Evolutionary conservation across 257 asterid species (phyloP).

Genomic region (Coffea eugenioides): DNA sequence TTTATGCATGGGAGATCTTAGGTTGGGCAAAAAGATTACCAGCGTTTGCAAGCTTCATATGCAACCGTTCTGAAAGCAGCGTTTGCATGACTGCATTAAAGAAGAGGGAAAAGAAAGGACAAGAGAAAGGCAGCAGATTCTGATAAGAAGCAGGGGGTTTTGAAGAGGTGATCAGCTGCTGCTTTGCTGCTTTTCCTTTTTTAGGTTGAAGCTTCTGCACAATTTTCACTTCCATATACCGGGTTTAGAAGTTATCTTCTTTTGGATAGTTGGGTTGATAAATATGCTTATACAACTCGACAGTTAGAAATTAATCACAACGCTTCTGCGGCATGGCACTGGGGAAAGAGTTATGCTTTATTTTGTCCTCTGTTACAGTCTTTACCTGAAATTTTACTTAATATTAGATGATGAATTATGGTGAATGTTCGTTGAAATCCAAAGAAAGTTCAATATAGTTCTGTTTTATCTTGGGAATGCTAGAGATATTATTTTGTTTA

Average conservation of each 20-base stretch:
- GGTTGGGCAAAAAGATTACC: conserved; percentile 91
- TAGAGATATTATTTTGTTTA: no score
- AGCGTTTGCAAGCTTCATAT: conserved; percentile 82
- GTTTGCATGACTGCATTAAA: conserved; percentile 86
- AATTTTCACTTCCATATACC: neutral
- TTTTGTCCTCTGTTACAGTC: no score
- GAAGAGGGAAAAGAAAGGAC: conserved; percentile 95
- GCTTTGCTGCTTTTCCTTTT: neutral
- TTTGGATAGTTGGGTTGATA: neutral
- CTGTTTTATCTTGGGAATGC: no score
- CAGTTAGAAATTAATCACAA: no score
- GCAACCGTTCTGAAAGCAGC: conserved; percentile 85
- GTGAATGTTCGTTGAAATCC: neutral
- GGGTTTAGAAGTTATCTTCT: neutral
- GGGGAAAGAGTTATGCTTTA: neutral
- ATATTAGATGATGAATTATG: neutral
- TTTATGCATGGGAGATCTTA: conserved; percentile 26
- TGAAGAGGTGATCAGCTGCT: conserved; percentile 44
- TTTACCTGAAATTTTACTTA: no score
- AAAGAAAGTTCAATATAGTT: no score
- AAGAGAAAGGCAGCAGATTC: conserved; percentile 66
- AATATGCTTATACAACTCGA: neutral
- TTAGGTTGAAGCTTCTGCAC: neutral
- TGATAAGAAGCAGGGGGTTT: conserved; percentile 49
- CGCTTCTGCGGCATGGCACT: neutral